A percentile compares a stretch with the other conserved stretches of the same genome.
phyloP scores from a whole-genome alignment of 2,329 filamentous ascomycete genomes.

The Blastomyces gilchristii region DNA sequence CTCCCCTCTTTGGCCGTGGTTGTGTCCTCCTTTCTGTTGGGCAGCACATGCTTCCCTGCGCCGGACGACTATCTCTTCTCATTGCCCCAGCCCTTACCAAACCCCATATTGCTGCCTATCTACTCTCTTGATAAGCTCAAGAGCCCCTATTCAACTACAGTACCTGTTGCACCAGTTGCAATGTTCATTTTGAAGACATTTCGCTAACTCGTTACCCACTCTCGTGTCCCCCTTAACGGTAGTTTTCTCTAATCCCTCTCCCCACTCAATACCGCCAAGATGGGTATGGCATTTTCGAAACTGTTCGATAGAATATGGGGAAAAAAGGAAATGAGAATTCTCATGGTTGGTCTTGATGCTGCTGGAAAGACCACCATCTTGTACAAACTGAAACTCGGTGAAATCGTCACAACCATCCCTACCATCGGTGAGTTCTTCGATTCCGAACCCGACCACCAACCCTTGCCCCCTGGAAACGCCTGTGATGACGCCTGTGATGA shows the following conservation, averaged over 20 bases:
- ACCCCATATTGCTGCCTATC: not conserved
- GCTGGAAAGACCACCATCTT: slow-evolving; percentile 99
- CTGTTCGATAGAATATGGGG: slow-evolving; percentile 93
- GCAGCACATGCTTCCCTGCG: not conserved
- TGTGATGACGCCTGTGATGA: not conserved
- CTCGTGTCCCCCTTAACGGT: not conserved
- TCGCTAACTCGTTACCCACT: not conserved
- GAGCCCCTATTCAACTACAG: not conserved
- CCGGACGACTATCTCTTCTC: slow-evolving; percentile 8
- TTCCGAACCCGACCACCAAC: not conserved
- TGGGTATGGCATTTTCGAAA: slow-evolving; percentile 98
- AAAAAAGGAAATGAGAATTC: slow-evolving; percentile 99
- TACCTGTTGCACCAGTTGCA: not conserved
- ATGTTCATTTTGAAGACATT: not conserved
- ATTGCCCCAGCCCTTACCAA: slow-evolving; percentile 7
- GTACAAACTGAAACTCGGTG: slow-evolving; percentile 95
- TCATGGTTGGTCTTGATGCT: slow-evolving; percentile 99
- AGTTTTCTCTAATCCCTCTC: not conserved
- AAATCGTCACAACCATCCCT: slow-evolving; percentile 98
- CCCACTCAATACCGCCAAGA: slow-evolving; percentile 44
- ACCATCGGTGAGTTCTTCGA: slow-evolving; percentile 67
- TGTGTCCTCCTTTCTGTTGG: not conserved
- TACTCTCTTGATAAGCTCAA: not conserved
- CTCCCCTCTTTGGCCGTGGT: not conserved
- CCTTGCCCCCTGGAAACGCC: not conserved